Evolutionary conservation across 1,284 basidiomycete species (phyloP), one percentile per base, ranked within the genome.

Genomic region (Anthracocystis walkeri): DNA sequence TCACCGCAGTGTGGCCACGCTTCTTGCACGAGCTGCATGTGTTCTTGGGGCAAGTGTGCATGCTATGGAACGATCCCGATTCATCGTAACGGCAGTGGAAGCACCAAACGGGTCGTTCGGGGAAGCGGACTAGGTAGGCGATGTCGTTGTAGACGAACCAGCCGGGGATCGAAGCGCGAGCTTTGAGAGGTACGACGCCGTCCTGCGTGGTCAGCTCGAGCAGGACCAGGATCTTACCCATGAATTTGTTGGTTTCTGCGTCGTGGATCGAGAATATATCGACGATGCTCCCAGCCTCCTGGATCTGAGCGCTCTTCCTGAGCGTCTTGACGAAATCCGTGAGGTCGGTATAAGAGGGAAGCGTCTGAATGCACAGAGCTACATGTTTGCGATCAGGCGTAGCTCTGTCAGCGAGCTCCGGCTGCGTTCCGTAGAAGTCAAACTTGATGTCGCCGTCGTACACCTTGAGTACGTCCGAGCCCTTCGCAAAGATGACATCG

Each of bases 391-490:
- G 58, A 38, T 56, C 38, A 16, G 61, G 51, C 18, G 50, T 61
- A 4, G 45, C 71, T 21, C 65, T 48, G 10, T 66, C 58, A 14
- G 48, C 31, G 25, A 65, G 45, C 25, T 63, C 46, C 14, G 58
- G 71, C 21, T 45, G 42, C 7, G 71, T 65, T 25, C 65, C 71
- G 51, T 68, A 74, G 35, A 61, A 74, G 44, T 68, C 65, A 40
- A 74, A 68, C 3, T 58, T 45, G n/a, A 74, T 35, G 6, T 58
- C 57, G 14, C 35, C 27, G 1, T 65, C 55, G 29, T 57, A 74
- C n/a, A 58, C 61, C 49, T 68, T 68, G 44, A 57, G 21, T 35
- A 68, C 61, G 21, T 74, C 61, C 20, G 51, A 41, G 33, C 27
- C 38, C 6, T 54, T 58, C 21, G 61, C 65, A 40, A 74, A 68